A percentile compares a stretch with the other conserved stretches of the same genome.
Conservation (phyloP, 768 basidiomycete species). For the Hypholoma sublateritium region DNA sequence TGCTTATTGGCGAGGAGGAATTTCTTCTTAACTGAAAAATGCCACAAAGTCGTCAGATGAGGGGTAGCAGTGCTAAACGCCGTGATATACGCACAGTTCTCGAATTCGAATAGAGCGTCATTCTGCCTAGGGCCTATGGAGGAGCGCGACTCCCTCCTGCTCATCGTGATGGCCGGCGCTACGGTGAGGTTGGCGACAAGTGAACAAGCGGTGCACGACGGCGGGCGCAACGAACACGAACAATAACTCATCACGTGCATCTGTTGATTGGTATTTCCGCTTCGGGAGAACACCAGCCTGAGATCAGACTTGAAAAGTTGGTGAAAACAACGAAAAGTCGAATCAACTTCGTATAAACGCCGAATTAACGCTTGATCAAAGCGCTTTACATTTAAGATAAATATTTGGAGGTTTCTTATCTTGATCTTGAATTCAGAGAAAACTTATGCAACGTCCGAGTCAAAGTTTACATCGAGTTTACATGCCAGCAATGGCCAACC, state of each 20-base stretch:
- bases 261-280: constrained; percentile 3
- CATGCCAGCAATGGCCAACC: too few relatives aligned
- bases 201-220: background rate
- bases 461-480: too few relatives aligned
- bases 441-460: too few relatives aligned
- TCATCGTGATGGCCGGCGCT: constrained; percentile 29
- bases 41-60: constrained; percentile 31
- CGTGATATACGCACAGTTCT: constrained; percentile 63
- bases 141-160: constrained; percentile 61
- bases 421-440: too few relatives aligned
- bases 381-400: background rate
- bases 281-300: background rate
- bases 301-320: background rate
- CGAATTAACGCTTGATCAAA: background rate
- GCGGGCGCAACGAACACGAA: constrained; percentile 5
- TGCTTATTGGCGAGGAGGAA: constrained; percentile 89
- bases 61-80: constrained; percentile 9
- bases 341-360: too few relatives aligned
- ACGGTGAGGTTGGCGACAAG: background rate
- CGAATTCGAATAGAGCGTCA: constrained; percentile 82
- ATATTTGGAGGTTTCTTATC: too few relatives aligned
- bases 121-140: constrained; percentile 69
- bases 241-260: constrained; percentile 3
- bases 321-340: background rate
- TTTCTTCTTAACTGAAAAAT: constrained; percentile 80